Base-by-base conservation (phyloP, 495 filamentous ascomycete species). In the Clohesyomyces aquaticus region DNA sequence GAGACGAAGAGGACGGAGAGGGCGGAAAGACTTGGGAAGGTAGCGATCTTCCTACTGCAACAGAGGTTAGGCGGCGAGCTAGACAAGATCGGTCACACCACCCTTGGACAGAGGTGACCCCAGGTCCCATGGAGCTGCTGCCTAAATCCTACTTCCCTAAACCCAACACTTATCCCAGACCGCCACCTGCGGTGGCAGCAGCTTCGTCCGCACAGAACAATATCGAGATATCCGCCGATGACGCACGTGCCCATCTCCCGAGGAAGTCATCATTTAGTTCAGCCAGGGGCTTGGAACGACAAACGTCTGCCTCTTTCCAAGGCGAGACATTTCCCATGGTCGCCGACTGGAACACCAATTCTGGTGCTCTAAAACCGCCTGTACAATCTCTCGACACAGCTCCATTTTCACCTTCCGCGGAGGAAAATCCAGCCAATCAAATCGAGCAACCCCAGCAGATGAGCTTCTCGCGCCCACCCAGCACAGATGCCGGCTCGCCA, bases 101-200 rank as follows among this genome's bases (percentile, higher is more conserved):
- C 35, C 62, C 56, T 14, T 65, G 66, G 66, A 65, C 42, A 23
- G 45, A 59, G n/a, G 61, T 57, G 2, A 55, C 27, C 11, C 60
- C 60, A 0, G 61, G 61, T 25, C 61, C 60, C 14, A 14, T 52
- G 21, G 66, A 68, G n/a, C 48, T 65, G 48, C 51, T 64, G 11
- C 61, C 66, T n/a, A 49, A 55, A 26, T 52, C 52, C n/a, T 51
- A 52, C 18, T 28, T 59, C 27, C 65, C 65, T 18, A 57, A 53
- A 46, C 64, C 50, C 21, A 59, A 61, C 35, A 66, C 45, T 16
- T 54, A 65, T 43, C 47, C 61, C 21, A 43, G 55, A 19, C 54
- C 52, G 8, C 55, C 55, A 23, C 45, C 14, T 4, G 51, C 21
- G 1, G 22, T 38, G 22, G 25, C 56, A 41, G 14, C 29, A 21